phyloP scores from a whole-genome alignment of 305 asterid species.

The Fraxinus albicans region DNA sequence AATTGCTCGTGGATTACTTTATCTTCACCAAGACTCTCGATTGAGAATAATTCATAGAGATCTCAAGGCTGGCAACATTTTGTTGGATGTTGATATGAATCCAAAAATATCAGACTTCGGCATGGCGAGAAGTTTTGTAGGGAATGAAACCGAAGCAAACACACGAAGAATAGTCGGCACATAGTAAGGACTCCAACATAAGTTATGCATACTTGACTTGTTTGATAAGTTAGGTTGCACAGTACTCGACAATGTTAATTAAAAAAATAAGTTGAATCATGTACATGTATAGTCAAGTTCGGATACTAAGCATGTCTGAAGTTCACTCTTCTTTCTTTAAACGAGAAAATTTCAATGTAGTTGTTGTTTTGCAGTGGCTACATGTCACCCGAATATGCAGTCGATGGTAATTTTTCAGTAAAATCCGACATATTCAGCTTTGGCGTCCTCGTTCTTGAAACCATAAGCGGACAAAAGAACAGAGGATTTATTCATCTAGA shows the following conservation, averaged over 20 bases:
- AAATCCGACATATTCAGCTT: slow-evolving; percentile 19
- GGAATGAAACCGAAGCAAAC: background rate
- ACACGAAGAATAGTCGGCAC: background rate
- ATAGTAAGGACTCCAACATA: background rate
- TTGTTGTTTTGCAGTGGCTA: background rate
- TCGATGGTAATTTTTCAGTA: slow-evolving; percentile 17
- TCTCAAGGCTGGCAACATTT: slow-evolving; percentile 5
- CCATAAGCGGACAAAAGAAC: background rate
- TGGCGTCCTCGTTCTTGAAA: slow-evolving; percentile 10
- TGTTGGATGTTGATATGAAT: slow-evolving; percentile 7
- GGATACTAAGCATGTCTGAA: background rate
- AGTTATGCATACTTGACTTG: background rate
- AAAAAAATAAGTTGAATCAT: background rate
- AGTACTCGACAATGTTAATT: background rate
- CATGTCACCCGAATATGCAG: slow-evolving; percentile 18
- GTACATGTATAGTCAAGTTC: background rate
- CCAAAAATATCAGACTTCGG: slow-evolving; percentile 12
- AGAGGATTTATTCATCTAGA: slow-evolving; percentile 13
- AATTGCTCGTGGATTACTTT: too few species aligned
- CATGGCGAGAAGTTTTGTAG: background rate
- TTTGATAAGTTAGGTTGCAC: background rate
- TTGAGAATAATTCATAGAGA: background rate
- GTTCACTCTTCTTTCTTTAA: background rate
- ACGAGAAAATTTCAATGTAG: background rate
- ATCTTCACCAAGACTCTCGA: too few species aligned